These are phyloP conservation scores for Neophaeococcomyces aloes DNA, from an alignment of 2,329 filamentous ascomycete genomes.

Conservation along the genomic window DNA sequence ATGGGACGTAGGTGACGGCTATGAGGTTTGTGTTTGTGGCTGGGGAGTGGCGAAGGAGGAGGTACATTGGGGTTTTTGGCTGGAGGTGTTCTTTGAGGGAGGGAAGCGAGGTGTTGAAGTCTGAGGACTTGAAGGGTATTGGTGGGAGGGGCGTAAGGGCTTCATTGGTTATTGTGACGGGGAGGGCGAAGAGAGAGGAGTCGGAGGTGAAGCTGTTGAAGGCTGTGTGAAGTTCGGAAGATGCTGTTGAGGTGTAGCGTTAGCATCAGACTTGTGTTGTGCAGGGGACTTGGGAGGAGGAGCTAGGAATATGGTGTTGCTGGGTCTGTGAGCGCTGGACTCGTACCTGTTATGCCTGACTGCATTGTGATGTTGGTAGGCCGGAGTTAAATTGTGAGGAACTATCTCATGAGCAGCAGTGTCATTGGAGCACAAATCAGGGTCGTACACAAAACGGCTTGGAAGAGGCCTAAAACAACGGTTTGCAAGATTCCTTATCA, in stretches of 20 bases:
- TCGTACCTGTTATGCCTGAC: slow-evolving; percentile 39
- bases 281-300: not conserved
- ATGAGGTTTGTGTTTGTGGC: slow-evolving; percentile 31
- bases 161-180: slow-evolving; percentile 37
- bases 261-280: slow-evolving; percentile 3
- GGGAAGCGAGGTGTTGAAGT: slow-evolving; percentile 42
- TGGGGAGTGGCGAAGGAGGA: slow-evolving; percentile 42
- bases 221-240: slow-evolving; percentile 36
- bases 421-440: no score
- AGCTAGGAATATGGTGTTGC: no score
- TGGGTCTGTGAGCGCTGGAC: slow-evolving; percentile 2
- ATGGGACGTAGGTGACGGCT: slow-evolving; percentile 54
- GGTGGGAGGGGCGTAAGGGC: slow-evolving; percentile 31
- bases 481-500: no score
- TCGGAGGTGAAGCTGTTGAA: slow-evolving; percentile 35
- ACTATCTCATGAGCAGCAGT: no score
- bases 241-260: slow-evolving; percentile 23
- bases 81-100: slow-evolving; percentile 42
- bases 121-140: slow-evolving; percentile 32
- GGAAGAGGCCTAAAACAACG: no score
- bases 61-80: slow-evolving; percentile 48
- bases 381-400: no score
- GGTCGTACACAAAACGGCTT: no score
- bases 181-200: slow-evolving; percentile 34
- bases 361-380: slow-evolving; percentile 37